Evolutionary conservation across 108 stramenopile species (phyloP).

Genomic region (Aurantiochytrium sp.): DNA sequence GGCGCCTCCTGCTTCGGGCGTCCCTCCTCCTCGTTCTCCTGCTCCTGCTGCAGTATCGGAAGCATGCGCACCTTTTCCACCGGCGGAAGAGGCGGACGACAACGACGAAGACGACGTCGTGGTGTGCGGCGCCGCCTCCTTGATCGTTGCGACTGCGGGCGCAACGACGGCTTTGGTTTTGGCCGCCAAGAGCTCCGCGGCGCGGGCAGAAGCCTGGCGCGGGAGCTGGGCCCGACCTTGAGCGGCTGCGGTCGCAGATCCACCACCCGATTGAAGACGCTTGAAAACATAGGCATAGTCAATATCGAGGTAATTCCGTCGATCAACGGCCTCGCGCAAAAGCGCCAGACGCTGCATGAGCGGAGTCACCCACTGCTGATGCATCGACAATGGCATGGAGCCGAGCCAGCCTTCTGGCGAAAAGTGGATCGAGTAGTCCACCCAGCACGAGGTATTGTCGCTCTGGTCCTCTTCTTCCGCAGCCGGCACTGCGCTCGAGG

Average conservation of each 20-base stretch:
- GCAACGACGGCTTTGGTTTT: background rate
- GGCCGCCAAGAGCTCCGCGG: background rate
- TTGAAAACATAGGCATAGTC: slow-evolving; percentile 10
- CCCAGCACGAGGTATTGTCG: background rate
- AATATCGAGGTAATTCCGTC: background rate
- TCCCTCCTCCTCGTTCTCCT: too few species aligned
- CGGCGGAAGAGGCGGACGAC: too few species aligned
- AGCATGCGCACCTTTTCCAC: too few species aligned
- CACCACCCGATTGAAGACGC: background rate
- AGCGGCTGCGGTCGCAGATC: background rate
- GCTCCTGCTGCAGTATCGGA: too few species aligned
- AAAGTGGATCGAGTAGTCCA: slow-evolving; percentile 2
- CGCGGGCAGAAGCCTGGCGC: background rate
- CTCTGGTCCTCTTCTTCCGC: background rate
- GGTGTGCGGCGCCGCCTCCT: background rate
- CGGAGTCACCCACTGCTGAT: background rate
- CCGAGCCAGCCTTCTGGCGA: background rate
- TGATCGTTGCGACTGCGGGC: background rate
- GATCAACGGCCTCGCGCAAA: background rate
- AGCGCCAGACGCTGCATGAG: background rate
- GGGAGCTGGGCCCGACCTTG: background rate
- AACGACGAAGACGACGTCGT: too few species aligned
- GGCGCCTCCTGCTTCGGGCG: background rate
- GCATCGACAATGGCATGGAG: background rate
- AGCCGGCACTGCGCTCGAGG: background rate